Evolutionary conservation across 345 rosid species (phyloP), one percentile per base, ranked within the genome.

Genomic region (Gossypium turneri): DNA sequence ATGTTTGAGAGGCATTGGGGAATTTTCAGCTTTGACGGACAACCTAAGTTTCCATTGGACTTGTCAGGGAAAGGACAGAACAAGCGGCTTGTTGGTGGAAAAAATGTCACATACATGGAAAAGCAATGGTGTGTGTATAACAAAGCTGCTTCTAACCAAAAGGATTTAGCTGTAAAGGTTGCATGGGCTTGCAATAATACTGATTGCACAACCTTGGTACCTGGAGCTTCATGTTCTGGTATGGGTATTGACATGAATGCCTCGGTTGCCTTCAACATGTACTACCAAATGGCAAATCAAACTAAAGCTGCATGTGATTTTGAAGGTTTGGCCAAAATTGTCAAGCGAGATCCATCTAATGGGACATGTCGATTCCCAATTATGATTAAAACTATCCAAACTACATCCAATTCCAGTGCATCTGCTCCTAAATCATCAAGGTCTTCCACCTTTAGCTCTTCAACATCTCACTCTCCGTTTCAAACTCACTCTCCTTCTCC

Each of bases 1-100:
- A 17, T 38, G 5, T 95, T 93, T 34, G 97, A 95, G 83, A 80
- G 98, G 76, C 94, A 91, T 51, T 95, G 98, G 97, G 99, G 98
- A 19, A 84, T 95, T 15, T 95, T 89, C 63, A 69, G 79, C 22
- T 90, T 78, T 44, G 97, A 95, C 6, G 97, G 97, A 24, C 73
- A 81, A 73, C 94, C 97, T 0, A 93, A 95, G 61, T 92, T 89
- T 59, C 77, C 82, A 0, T 45, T 93, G 62, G 97, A 95, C 74
- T 81, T 93, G 60, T 73, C 90, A 0, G 99, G 94, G 1, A 64
- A 80, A 61, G 92, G 94, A 5, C 75, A 85, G 0, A 76, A 86
- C 55, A 86, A 88, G 45, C 66, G 84, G 81, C 87, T 87, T 0
- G 78, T 84, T 0, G 92, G 78, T 2, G 97, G 90, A 0, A 89